Evolutionary conservation across 2,329 filamentous ascomycete genomes (phyloP).

Genomic region (Escovopsis sp.): DNA sequence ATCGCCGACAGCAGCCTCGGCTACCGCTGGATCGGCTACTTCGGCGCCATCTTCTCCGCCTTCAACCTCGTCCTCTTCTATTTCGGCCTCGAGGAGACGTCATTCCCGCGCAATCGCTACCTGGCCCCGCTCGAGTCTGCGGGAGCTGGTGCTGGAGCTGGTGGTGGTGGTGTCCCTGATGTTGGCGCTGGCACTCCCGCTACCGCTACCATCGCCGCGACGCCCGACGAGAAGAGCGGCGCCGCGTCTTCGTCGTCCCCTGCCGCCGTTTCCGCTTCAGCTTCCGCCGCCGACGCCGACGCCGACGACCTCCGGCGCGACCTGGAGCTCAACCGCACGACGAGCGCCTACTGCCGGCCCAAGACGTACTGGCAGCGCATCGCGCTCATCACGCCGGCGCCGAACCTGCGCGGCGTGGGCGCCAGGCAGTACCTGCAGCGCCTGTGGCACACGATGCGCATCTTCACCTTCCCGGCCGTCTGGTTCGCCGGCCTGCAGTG

Average conservation of each 20-base stretch:
- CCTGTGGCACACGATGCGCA: slow-evolving; percentile 38
- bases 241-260: neutral
- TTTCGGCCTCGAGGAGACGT: slow-evolving; percentile 38
- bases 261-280: neutral
- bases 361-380: slow-evolving; percentile 42
- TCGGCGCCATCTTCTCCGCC: slow-evolving; percentile 33
- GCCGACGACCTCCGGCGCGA: slow-evolving; percentile 7
- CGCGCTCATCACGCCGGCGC: slow-evolving; percentile 38
- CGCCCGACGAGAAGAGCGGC: neutral
- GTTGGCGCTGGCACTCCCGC: no score
- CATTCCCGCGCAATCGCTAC: slow-evolving; percentile 29
- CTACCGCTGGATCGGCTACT: slow-evolving; percentile 41
- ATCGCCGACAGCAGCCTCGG: slow-evolving; percentile 30
- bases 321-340: slow-evolving; percentile 10
- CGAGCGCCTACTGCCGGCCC: slow-evolving; percentile 14
- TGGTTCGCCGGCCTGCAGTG: slow-evolving; percentile 43
- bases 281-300: neutral
- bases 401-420: slow-evolving; percentile 36
- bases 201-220: neutral
- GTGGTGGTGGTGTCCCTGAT: no score
- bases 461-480: slow-evolving; percentile 43
- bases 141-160: no score
- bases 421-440: slow-evolving; percentile 38
- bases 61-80: slow-evolving; percentile 31
- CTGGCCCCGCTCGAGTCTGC: neutral